Conservation (phyloP, 2,329 filamentous ascomycete genomes). For the Tolypocladium guangdongense region DNA sequence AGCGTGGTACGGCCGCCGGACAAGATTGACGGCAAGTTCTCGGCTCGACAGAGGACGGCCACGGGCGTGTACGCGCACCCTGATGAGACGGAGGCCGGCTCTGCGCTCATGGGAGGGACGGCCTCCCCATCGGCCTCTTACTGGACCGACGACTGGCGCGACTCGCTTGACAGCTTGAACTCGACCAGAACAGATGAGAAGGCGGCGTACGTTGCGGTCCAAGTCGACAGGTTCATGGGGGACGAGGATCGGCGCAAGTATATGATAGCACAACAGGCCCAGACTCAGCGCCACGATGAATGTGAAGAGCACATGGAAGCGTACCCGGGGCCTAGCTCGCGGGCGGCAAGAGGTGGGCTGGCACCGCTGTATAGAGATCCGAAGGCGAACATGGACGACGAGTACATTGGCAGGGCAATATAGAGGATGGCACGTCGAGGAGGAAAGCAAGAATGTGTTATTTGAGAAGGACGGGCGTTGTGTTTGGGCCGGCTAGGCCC, state of each 20-base stretch:
- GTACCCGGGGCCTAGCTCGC: not conserved
- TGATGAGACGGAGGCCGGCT: constrained; percentile 41
- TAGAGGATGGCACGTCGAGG: not conserved
- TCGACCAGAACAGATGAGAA: constrained; percentile 46
- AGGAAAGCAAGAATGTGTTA: not conserved
- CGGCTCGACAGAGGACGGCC: constrained; percentile 54
- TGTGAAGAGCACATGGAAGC: not conserved
- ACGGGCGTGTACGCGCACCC: constrained; percentile 59
- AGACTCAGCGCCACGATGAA: constrained; percentile 18
- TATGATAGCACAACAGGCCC: constrained; percentile 52
- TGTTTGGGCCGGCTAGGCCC: no score
- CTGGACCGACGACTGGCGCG: constrained; percentile 20
- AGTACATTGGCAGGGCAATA: not conserved
- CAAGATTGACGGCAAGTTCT: constrained; percentile 68
- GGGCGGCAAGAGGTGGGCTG: not conserved
- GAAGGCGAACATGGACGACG: not conserved
- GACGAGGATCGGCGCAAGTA: constrained; percentile 69
- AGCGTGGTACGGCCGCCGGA: constrained; percentile 62
- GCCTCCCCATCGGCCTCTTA: not conserved
- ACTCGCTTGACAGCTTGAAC: constrained; percentile 56
- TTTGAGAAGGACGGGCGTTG: not conserved
- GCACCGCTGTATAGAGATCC: not conserved
- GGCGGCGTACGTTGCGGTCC: constrained; percentile 14
- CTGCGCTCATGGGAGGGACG: constrained; percentile 6
- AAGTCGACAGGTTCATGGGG: constrained; percentile 65